Base-by-base conservation (phyloP, 768 basidiomycete species). In the Mycena olivaceomarginata region DNA sequence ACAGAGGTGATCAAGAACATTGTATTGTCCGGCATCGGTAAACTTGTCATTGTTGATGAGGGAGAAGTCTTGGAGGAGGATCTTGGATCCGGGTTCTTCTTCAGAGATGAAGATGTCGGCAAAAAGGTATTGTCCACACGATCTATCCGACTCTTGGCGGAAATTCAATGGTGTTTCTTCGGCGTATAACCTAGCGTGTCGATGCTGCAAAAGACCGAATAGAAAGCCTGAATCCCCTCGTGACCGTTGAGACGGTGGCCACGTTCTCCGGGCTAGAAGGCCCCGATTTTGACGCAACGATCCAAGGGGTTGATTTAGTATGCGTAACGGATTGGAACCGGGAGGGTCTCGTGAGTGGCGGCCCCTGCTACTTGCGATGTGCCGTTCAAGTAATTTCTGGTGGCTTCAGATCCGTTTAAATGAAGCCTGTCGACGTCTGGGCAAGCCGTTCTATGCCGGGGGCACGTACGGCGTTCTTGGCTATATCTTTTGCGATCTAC, bases 1-100 rank as follows among this genome's bases (percentile, higher is more conserved):
- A 97, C 97, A 9, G 98, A 99, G 84, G 92, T 94, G 18, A 95
- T 99, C 85, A 99, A 99, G 87, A 99, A 99, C 83, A 95, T 99
- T 83, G 98, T 99, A 20, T 91, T 99, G 63, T 96, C 98, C 12
- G 98, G 98, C 53, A 96, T 99, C 72, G 98, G 98, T 37, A 94
- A 92, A 83, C 87, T 99, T 76, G 88, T 98, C 76, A 90, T 99
- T 53, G 90, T 96, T 80, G 98, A 99, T 86, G 88, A 89, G 25
- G 93, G 92, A 77, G 87, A 90, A 15, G 96, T 99, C 45, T 82
- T 87, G 22, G 93, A 94, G 83, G 82, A 96, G 84, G 98, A 99
- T 86, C 91, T 99, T 45, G 97, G 97, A 15, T 92, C 94, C 5
- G 96, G 97, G 16, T 98, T 99, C 89, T 94, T 99, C 86, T 98